Evolutionary conservation across 2,329 filamentous ascomycete genomes (phyloP), one percentile per base, ranked within the genome.

Genomic region (Epichloe uncinata): DNA sequence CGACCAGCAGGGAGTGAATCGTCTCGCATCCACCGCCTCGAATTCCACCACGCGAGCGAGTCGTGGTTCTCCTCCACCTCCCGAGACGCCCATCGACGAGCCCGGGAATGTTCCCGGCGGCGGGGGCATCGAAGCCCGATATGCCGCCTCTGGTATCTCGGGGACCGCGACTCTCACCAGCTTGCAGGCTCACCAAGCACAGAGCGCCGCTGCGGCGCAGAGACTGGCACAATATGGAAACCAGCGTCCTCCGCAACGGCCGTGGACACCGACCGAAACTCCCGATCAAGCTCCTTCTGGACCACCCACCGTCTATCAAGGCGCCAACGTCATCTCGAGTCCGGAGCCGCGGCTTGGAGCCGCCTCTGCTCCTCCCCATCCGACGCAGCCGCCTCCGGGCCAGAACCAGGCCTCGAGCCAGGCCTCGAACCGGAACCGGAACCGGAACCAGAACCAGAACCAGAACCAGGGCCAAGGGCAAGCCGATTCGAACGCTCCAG

Each of bases 211-310:
- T 3, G 87, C 90, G 16, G 77, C 87, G 30, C 87, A 93, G 63
- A 78, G 90, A 57, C 71, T 85, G 54, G 85, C 87, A 37, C 87
- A 93, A 52, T 96, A 95, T 63, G 78, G 75, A 20, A 63, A 63
- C 47, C 65, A 67, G 42, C 54, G 57, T n/a, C 65, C 65, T 33
- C 56, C 56, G 8, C 66, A 64, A 50, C 60, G 91, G 45, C 90
- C 90, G 33, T 97, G 91, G 93, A 97, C 91, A 9, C 93, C 93
- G 1, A 97, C 93, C 3, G 93, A 98, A 64, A 77, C 82, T 51
- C 89, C 90, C 1, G 89, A 88, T 34, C 84, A 83, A 54, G 84
- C 89, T 48, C 87, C 88, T 5, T 88, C 95, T 69, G 90, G 90
- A 0, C 89, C 89, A 33, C 89, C 91, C 1, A 89, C 86, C 0